phyloP scores from a whole-genome alignment of 1,139 yeast species.

The Nakaseomyces glabratus region DNA sequence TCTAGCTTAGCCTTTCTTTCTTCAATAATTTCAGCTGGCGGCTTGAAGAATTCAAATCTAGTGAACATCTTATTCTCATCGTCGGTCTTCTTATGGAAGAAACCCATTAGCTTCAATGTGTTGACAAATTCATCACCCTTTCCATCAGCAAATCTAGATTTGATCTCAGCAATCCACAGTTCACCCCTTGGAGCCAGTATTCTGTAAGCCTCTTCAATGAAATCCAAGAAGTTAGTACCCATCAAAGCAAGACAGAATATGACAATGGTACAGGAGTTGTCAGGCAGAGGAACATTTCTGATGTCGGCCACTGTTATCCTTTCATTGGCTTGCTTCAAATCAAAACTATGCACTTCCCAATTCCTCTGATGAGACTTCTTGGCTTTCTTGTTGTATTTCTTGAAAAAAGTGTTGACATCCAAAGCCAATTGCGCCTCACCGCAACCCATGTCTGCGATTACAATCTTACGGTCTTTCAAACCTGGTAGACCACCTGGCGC shows the following conservation, averaged over 20 bases:
- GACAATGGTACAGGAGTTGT: slow-evolving; percentile 72
- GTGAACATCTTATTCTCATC: slow-evolving; percentile 88
- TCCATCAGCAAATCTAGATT: slow-evolving; percentile 70
- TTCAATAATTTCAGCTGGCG: slow-evolving; percentile 58
- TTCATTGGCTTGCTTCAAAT: slow-evolving; percentile 75
- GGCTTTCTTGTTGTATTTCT: slow-evolving; percentile 31
- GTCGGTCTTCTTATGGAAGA: slow-evolving; percentile 82
- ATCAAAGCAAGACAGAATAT: slow-evolving; percentile 87
- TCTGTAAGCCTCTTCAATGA: slow-evolving; percentile 81
- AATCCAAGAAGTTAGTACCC: slow-evolving; percentile 95
- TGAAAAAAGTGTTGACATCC: slow-evolving; percentile 48
- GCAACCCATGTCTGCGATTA: slow-evolving; percentile 96
- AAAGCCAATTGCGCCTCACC: slow-evolving; percentile 87
- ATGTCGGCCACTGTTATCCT: slow-evolving; percentile 93
- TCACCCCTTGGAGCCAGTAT: slow-evolving; percentile 86
- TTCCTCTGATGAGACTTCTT: slow-evolving; percentile 33
- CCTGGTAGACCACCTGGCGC: slow-evolving; percentile 97
- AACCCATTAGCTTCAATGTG: slow-evolving; percentile 67
- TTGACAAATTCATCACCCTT: slow-evolving; percentile 70
- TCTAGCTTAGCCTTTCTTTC: slow-evolving; percentile 58
- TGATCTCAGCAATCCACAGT: slow-evolving; percentile 95
- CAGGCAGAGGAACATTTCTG: slow-evolving; percentile 74
- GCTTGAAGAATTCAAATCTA: slow-evolving; percentile 86
- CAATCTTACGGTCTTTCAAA: slow-evolving; percentile 45
- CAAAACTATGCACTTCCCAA: slow-evolving; percentile 77